Evolutionary conservation across 352 stramenopile species (phyloP).

Genomic region (Phytophthora agathidicida): DNA sequence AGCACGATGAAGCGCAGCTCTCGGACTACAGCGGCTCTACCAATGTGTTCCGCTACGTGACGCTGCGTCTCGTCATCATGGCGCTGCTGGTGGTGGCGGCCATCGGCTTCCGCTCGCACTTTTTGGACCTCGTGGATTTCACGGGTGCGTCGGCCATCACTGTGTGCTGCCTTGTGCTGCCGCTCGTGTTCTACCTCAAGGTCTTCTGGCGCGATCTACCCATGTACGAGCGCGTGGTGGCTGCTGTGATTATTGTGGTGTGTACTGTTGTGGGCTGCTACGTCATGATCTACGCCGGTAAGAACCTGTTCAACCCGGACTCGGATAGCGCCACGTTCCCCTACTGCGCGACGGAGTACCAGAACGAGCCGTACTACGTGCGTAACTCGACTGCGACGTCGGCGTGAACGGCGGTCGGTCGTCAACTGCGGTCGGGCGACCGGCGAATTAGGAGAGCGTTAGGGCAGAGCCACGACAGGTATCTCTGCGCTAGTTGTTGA

Average conservation of each 20-base stretch:
- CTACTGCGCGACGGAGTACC: conserved; percentile 25
- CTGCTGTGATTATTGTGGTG: conserved; percentile 39
- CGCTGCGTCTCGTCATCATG: conserved; percentile 44
- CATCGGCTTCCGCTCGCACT: conserved; percentile 46
- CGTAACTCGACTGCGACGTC: conserved; percentile 23
- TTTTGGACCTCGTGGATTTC: conserved; percentile 55
- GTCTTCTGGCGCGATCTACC: conserved; percentile 43
- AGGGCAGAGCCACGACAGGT: conserved; percentile 27
- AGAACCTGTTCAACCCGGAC: conserved; percentile 36
- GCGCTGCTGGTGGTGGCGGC: conserved; percentile 39
- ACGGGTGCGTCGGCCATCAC: conserved; percentile 50
- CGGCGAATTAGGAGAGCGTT: conserved; percentile 27
- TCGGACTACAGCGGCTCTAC: conserved; percentile 34
- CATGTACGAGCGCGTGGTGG: conserved; percentile 46
- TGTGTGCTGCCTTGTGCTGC: conserved; percentile 52
- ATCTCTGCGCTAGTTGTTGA: conserved; percentile 12
- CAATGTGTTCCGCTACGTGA: conserved; percentile 39
- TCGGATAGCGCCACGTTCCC: conserved; percentile 26
- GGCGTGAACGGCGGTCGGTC: conserved; percentile 22
- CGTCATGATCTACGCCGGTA: conserved; percentile 36
- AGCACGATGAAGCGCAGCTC: conserved; percentile 36
- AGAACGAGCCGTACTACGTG: no score
- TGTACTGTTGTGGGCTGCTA: conserved; percentile 45
- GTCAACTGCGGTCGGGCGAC: conserved; percentile 13
- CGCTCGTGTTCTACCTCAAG: conserved; percentile 60